phyloP scores from a whole-genome alignment of 257 asterid species.

The Verbascum thapsus region DNA sequence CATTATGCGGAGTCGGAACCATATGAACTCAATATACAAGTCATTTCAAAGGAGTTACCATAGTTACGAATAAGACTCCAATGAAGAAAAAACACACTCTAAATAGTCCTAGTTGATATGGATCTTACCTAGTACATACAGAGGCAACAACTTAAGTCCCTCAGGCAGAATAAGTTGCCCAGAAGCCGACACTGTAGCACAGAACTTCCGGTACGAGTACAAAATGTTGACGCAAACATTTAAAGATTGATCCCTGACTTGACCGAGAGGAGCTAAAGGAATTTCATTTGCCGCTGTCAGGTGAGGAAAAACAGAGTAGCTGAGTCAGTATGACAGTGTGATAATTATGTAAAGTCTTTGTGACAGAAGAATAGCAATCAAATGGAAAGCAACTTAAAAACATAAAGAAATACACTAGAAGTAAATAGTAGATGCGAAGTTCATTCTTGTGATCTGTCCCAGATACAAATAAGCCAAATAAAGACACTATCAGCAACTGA shows the following conservation, averaged over 20 bases:
- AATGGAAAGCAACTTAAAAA: background rate
- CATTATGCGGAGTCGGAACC: background rate
- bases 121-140: slow-evolving; percentile 81
- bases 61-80: slow-evolving; percentile 1
- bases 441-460: slow-evolving; percentile 17
- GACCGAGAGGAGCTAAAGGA: slow-evolving; percentile 73
- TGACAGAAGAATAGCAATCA: slow-evolving; percentile 11
- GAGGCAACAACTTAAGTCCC: slow-evolving; percentile 94
- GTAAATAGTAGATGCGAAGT: slow-evolving; percentile 11
- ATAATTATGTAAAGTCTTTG: background rate
- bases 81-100: background rate
- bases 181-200: slow-evolving; percentile 91
- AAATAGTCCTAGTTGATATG: slow-evolving; percentile 26
- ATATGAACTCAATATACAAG: background rate
- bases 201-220: slow-evolving; percentile 88
- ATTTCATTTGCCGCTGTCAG: slow-evolving; percentile 84
- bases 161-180: slow-evolving; percentile 99
- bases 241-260: slow-evolving; percentile 88
- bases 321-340: slow-evolving; percentile 21
- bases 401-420: too few relatives aligned
- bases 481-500: slow-evolving; percentile 1
- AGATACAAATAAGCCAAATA: slow-evolving; percentile 21
- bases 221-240: slow-evolving; percentile 85
- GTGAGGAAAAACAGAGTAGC: slow-evolving; percentile 30
- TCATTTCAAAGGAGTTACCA: background rate